Evolutionary conservation across 2,329 filamentous ascomycete species (phyloP).

Genomic region (Fusarium temperatum): DNA sequence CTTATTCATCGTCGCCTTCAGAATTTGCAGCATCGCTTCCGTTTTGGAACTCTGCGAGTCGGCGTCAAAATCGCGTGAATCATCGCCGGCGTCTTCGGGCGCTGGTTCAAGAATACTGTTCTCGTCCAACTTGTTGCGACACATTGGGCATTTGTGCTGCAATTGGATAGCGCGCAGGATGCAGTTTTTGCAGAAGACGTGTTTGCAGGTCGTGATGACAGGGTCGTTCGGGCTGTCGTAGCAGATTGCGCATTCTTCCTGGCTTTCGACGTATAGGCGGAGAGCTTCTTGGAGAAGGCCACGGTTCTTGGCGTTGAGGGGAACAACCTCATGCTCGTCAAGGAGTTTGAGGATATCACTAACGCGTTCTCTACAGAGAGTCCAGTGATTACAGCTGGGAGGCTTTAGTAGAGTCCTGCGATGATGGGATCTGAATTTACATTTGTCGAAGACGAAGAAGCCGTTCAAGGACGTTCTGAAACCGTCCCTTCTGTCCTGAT

Average conservation of each 20-base stretch:
- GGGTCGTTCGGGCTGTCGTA: constrained; percentile 76
- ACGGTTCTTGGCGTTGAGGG: constrained; percentile 76
- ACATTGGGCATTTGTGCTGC: constrained; percentile 87
- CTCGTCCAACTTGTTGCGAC: constrained; percentile 73
- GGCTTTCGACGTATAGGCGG: constrained; percentile 78
- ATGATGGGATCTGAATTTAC: constrained; percentile 41
- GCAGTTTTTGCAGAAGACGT: constrained; percentile 79
- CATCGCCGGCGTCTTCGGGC: constrained; percentile 59
- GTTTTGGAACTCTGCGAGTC: constrained; percentile 83
- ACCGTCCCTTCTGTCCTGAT: constrained; percentile 61
- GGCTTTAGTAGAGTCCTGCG: neutral
- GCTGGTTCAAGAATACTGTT: constrained; percentile 71
- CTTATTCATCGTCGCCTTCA: constrained; percentile 74
- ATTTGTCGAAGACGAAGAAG: constrained; percentile 84
- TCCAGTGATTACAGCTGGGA: constrained; percentile 82
- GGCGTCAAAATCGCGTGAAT: constrained; percentile 62
- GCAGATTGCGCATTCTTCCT: constrained; percentile 86
- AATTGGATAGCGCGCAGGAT: constrained; percentile 78
- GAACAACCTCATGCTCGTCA: constrained; percentile 72
- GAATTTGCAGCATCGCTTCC: constrained; percentile 78
- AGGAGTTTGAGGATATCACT: constrained; percentile 75
- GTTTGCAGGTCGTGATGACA: constrained; percentile 86
- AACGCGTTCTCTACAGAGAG: constrained; percentile 79
- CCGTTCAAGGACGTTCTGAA: constrained; percentile 81
- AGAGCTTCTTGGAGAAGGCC: constrained; percentile 78